Evolutionary conservation across 2,329 filamentous ascomycete genomes (phyloP), one percentile per base, ranked within the genome.

Genomic region (Cladosporium sp.): DNA sequence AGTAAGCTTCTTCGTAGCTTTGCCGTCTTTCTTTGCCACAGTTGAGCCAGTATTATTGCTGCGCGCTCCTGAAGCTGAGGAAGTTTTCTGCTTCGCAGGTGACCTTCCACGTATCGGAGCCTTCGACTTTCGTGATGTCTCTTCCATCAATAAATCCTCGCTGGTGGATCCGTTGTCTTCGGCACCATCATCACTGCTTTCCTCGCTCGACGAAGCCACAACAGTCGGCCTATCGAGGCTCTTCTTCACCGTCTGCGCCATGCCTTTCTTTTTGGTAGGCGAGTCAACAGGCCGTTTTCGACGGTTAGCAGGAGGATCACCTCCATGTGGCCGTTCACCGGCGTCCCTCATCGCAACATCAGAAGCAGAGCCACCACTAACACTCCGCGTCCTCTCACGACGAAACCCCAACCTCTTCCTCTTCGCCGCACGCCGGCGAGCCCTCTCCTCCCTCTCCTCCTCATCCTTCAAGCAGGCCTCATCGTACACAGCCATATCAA

Each of bases 401-500:
- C 7, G n/a, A 11, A 60, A 20, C 5, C 52, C 54, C 5, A 51
- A 51, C 48, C 44, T 60, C 22, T 57, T 53, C 12, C 62, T 58
- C 54, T 67, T 66, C 13, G 49, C 54, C 43, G 52, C 56, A 7
- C 65, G 51, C 20, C 62, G 58, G 27, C 40, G 19, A 13, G 30
- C 38, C 15, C 55, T 47, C 4, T 56, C 54, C 4, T 48, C 40
- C 19, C 53, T 54, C 39, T 52, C 37, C 7, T 47, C 48, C 18
- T 51, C 22, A 20, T 41, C 19, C 12, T 48, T 27, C 34, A 54
- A 45, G 18, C 56, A 24, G 8, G 54, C 54, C 11, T 50, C 52
- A 9, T 58, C 36, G 22, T 48, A 67, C 7, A 53, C 54, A 12
- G 53, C 32, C n/a, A 58, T 39, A 24, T 64, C 54, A 39, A 65